Evolutionary conservation across 2,329 filamentous ascomycete genomes (phyloP).

Genomic region (Nemania sp.): DNA sequence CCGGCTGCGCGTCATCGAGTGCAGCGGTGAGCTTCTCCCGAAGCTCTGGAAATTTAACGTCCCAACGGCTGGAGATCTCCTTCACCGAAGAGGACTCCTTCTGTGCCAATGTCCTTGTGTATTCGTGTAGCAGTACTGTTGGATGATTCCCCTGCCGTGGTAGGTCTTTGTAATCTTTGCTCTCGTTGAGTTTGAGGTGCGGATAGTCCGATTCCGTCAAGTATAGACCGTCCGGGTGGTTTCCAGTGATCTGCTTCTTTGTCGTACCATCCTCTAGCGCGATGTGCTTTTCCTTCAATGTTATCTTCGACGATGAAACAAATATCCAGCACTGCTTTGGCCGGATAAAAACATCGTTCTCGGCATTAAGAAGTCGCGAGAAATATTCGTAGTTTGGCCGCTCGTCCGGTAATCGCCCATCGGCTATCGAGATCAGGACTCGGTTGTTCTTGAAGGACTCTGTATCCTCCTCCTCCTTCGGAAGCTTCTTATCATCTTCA

Average conservation of each 20-base stretch:
- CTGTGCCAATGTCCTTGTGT: slow-evolving; percentile 57
- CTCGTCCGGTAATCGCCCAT: slow-evolving; percentile 59
- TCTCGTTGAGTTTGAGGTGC: slow-evolving; percentile 58
- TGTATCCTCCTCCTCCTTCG: slow-evolving; percentile 46
- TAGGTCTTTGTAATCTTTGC: slow-evolving; percentile 53
- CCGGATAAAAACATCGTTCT: slow-evolving; percentile 56
- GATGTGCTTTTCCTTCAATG: slow-evolving; percentile 51
- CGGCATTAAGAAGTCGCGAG: slow-evolving; percentile 56
- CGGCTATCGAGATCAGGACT: slow-evolving; percentile 63
- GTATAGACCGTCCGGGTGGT: slow-evolving; percentile 33
- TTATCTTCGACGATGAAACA: slow-evolving; percentile 56
- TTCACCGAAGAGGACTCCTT: slow-evolving; percentile 59
- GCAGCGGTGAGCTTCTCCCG: slow-evolving; percentile 53
- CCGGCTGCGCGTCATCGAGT: slow-evolving; percentile 48
- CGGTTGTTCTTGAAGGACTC: slow-evolving; percentile 66
- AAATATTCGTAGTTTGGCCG: slow-evolving; percentile 66
- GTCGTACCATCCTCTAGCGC: slow-evolving; percentile 34
- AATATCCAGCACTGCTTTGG: slow-evolving; percentile 64
- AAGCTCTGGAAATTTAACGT: slow-evolving; percentile 60
- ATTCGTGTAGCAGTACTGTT: slow-evolving; percentile 59
- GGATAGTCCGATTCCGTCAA: slow-evolving; percentile 49
- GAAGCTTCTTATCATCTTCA: slow-evolving; percentile 49
- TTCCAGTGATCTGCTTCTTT: slow-evolving; percentile 35
- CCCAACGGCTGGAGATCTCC: slow-evolving; percentile 59
- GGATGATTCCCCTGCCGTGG: slow-evolving; percentile 52